These are phyloP conservation scores for Neurospora sublineolata DNA, from an alignment of 495 filamentous ascomycete species.

Conservation along the genomic window DNA sequence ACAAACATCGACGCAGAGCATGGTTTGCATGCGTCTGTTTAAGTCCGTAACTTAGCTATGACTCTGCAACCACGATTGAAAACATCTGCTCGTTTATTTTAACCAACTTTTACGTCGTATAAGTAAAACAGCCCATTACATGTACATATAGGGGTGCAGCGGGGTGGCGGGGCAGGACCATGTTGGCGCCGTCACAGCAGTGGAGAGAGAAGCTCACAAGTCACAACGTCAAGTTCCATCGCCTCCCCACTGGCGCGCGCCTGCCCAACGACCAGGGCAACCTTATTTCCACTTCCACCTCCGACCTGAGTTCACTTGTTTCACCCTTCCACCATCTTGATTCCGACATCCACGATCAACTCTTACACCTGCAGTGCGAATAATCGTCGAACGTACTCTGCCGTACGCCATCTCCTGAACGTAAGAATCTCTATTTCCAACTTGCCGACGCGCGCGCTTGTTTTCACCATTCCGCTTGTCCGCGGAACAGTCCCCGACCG, in stretches of 20 bases:
- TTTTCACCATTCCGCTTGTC: neutral
- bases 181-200: neutral
- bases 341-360: neutral
- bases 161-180: neutral
- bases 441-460: neutral
- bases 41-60: no score
- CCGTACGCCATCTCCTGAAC: neutral
- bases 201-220: neutral
- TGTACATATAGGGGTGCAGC: neutral
- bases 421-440: neutral
- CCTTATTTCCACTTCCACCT: neutral
- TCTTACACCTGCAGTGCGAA: neutral
- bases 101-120: no score
- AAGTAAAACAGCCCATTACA: neutral
- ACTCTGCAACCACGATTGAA: no score
- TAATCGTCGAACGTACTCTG: neutral
- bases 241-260: neutral
- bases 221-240: neutral
- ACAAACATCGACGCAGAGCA: neutral
- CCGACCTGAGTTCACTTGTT: neutral
- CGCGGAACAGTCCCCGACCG: neutral
- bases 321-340: neutral
- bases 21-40: neutral
- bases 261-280: neutral
- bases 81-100: no score